These are phyloP conservation scores for Backusella westeae DNA, from an alignment of 192 early-diverging fungal species.

Conservation along the genomic window DNA sequence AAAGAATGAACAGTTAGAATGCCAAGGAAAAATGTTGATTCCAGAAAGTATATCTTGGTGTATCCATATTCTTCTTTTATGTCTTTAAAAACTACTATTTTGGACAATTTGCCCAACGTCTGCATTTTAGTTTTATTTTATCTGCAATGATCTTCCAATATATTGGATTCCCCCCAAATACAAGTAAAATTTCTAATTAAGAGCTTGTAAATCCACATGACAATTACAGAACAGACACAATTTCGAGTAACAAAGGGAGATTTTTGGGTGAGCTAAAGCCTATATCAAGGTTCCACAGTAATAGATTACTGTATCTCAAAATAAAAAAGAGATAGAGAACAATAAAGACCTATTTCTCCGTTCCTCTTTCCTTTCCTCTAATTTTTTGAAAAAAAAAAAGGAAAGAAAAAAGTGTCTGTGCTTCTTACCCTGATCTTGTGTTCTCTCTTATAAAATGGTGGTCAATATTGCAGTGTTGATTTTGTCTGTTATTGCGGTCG, in stretches of 20 bases:
- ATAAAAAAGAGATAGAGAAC: background rate
- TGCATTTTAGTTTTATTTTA: background rate
- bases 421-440: background rate
- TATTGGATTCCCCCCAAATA: background rate
- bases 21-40: background rate
- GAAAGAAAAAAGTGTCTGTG: too few species aligned
- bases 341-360: slow-evolving; percentile 2
- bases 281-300: background rate
- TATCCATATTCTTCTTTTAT: background rate
- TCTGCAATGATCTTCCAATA: background rate
- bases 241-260: background rate
- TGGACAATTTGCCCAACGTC: background rate
- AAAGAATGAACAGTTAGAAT: background rate
- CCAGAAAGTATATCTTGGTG: background rate
- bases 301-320: background rate
- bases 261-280: background rate
- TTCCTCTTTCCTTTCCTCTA: background rate
- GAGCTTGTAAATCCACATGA: slow-evolving; percentile 6
- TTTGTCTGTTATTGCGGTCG: slow-evolving; percentile 13
- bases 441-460: background rate
- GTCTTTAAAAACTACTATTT: background rate
- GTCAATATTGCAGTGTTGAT: background rate
- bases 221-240: background rate
- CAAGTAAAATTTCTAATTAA: background rate
- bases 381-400: background rate